phyloP scores from a whole-genome alignment of 139 green algal species.

The Spirogloea muscicola region DNA sequence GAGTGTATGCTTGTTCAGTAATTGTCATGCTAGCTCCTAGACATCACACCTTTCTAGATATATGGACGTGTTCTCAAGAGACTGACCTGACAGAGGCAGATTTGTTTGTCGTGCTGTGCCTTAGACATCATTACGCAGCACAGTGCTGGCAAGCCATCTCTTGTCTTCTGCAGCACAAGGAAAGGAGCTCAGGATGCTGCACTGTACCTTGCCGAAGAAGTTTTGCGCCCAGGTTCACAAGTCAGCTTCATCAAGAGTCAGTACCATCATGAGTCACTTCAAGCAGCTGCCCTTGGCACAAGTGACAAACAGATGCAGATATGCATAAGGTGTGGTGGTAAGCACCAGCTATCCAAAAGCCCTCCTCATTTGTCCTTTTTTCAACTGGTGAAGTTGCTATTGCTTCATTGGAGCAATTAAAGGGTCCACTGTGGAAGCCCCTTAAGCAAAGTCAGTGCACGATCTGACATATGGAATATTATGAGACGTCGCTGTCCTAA shows the following conservation, averaged over 20 bases:
- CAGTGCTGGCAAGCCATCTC: conserved; percentile 66
- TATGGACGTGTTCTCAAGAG: conserved; percentile 2
- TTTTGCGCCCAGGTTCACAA: conserved; percentile 1
- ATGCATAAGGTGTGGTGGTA: conserved; percentile 37
- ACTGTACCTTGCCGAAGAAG: conserved; percentile 7
- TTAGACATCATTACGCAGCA: conserved; percentile 69
- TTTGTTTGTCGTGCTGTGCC: conserved; percentile 63
- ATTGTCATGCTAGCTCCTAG: too few relatives aligned
- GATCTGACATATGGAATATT: too few relatives aligned
- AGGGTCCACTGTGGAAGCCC: neutral
- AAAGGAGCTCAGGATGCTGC: conserved; percentile 73
- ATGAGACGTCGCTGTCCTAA: neutral
- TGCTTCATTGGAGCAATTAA: neutral
- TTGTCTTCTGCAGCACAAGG: conserved; percentile 90
- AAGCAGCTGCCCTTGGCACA: conserved; percentile 1
- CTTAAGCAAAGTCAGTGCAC: too few relatives aligned
- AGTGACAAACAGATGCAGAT: conserved; percentile 28
- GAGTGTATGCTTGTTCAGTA: too few relatives aligned
- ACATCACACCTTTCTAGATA: neutral
- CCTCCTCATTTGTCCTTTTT: neutral
- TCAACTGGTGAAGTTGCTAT: neutral
- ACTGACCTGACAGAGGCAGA: neutral
- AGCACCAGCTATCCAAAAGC: neutral
- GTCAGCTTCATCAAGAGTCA: conserved; percentile 36
- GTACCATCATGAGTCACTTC: conserved; percentile 31